Conservation (phyloP, 2,329 filamentous ascomycete species). For the Phaeosphaeriaceae sp. region DNA sequence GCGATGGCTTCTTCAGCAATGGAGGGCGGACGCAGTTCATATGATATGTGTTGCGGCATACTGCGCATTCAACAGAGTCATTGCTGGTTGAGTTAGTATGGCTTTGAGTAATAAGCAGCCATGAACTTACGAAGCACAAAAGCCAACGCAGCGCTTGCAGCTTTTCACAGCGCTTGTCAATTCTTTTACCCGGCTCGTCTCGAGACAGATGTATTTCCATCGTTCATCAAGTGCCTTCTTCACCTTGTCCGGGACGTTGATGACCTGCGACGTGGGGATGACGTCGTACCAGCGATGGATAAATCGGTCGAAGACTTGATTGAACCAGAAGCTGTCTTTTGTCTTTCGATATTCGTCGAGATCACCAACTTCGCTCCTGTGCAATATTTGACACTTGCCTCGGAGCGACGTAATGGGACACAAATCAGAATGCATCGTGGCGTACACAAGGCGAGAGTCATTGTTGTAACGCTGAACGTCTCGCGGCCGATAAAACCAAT, state of each 20-base stretch:
- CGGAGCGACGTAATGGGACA: conserved; percentile 91
- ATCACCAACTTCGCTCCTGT: conserved; percentile 83
- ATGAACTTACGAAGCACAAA: conserved; percentile 81
- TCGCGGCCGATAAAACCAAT: conserved; percentile 97
- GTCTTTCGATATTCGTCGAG: conserved; percentile 84
- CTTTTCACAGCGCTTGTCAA: conserved; percentile 94
- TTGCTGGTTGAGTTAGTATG: conserved; percentile 60
- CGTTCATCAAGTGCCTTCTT: conserved; percentile 95
- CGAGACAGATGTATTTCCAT: conserved; percentile 95
- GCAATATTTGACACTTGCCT: conserved; percentile 89
- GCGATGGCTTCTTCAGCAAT: conserved; percentile 91
- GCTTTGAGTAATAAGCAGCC: neutral
- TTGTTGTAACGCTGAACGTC: conserved; percentile 92
- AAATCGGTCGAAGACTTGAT: conserved; percentile 97
- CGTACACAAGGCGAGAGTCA: conserved; percentile 90
- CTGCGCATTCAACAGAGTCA: conserved; percentile 96
- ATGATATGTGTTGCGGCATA: conserved; percentile 94
- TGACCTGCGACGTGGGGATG: conserved; percentile 87
- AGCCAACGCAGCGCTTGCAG: conserved; percentile 90
- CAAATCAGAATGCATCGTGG: conserved; percentile 98
- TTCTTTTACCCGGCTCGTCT: conserved; percentile 92
- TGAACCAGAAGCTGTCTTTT: conserved; percentile 93
- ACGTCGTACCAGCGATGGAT: conserved; percentile 98
- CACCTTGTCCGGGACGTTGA: conserved; percentile 94
- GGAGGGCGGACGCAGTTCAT: conserved; percentile 97